Evolutionary conservation across 2,329 filamentous ascomycete genomes (phyloP), one percentile per base, ranked within the genome.

Genomic region (Cordyceps cateniannulata): DNA sequence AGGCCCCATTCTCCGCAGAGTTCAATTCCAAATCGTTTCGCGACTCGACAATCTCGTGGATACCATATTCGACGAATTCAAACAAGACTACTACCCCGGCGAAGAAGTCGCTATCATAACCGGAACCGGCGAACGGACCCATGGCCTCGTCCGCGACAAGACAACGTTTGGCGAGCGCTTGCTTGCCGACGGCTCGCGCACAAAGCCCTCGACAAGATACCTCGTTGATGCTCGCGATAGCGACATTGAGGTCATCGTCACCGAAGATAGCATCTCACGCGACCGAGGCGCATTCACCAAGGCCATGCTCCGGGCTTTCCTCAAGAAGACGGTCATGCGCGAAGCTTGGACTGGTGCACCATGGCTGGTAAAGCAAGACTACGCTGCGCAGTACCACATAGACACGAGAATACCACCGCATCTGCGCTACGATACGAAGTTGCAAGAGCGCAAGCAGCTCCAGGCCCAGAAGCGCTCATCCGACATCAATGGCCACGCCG

Each of bases 281-380:
- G 93, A 97, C 70, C 86, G 92, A 57, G 96, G 93, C 68, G 84
- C 91, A 51, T 99, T 98, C 71, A 97, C 93, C 29, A 98, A 99
- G 75, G 87, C 93, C 53, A 93, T 97, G 72, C 80, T 99, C 45
- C 87, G 93, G 38, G 91, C 92, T 6, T 99, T 97, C 66, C 90
- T 99, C 65, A 96, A 96, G 72, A 93, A 96, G 73, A 95, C 92
- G 0, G 89, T 97, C n/a, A 89, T 87, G 2, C 81, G 93, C 63
- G 95, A 98, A 69, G 85, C 91, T 4, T 98, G 93, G 91, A 93
- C 87, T 63, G 93, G 93, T n/a, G 95, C 95, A 0, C 93, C 95
- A 0, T 99, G 95, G 95, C 78, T 96, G 60, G 93, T 98, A 20
- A 97, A 96, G 75, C 83, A 89, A 40, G 87, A 91, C 59, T 86